phyloP scores from a whole-genome alignment of 1,284 basidiomycete genomes.

The Entoloma clypeatum region DNA sequence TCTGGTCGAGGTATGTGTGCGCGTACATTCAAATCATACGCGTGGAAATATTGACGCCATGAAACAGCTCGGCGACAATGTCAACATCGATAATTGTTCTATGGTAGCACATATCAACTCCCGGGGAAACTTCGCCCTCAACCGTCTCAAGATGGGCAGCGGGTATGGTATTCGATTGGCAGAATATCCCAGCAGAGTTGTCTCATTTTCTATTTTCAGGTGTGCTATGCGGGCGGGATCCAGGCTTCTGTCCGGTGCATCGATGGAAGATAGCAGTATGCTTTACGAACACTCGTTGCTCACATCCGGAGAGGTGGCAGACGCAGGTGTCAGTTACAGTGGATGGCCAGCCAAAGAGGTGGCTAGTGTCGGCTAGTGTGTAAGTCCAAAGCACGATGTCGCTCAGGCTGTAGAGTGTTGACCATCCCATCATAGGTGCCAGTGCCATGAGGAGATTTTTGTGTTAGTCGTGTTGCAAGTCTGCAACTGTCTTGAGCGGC shows the following conservation, averaged over 20 bases:
- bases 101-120: slow-evolving; percentile 46
- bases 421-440: no score
- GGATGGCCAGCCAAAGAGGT: slow-evolving; percentile 43
- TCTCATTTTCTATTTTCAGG: slow-evolving; percentile 13
- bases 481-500: no score
- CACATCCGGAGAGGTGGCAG: slow-evolving; percentile 44
- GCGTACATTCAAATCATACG: background rate
- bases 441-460: no score
- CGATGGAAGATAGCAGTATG: slow-evolving; percentile 46
- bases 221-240: slow-evolving; percentile 42
- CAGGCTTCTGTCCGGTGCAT: slow-evolving; percentile 43
- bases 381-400: no score
- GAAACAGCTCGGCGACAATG: slow-evolving; percentile 36
- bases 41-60: background rate
- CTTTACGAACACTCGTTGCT: slow-evolving; percentile 45
- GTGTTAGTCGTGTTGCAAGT: no score
- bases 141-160: slow-evolving; percentile 37
- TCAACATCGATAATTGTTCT: slow-evolving; percentile 40
- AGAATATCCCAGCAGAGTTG: background rate
- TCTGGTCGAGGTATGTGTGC: slow-evolving; percentile 31
- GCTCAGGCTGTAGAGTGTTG: no score
- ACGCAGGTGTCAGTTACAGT: slow-evolving; percentile 36
- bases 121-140: slow-evolving; percentile 40
- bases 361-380: no score
- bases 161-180: slow-evolving; percentile 23